Base-by-base conservation (phyloP, 2,329 filamentous ascomycete genomes). In the Aaosphaeria pasadenensis region DNA sequence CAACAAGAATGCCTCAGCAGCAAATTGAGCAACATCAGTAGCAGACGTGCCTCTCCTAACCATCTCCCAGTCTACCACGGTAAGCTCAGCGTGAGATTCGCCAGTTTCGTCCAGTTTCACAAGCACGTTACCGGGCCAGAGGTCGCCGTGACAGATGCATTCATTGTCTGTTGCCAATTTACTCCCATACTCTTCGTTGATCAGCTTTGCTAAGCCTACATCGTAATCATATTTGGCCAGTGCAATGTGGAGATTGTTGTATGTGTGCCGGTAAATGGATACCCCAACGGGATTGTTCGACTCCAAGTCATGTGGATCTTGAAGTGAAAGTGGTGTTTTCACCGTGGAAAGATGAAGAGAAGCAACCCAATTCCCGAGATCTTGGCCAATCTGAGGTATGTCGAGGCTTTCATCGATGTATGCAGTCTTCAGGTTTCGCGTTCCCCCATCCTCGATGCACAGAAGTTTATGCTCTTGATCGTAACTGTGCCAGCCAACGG, bases 51-150 rank as follows among this genome's bases (percentile, higher is more conserved):
- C 70, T 3, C 64, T 53, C 2, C 70, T 56, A 1, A 55, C 55
- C 44, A 67, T 64, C 43, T 71, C 67, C 67, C 67, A 73, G 39
- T 73, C 67, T 6, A 67, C 61, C 7, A 73, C 42, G 1, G 63
- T 71, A 5, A 71, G 42, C 4, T 52, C 44, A 4, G 46, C 30
- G 0, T 50, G 4, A 7, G 43, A 35, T 3, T 35, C 24, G 1
- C 24, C 11, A 7, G 44, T 28, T 11, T 17, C 39, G 6, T 48
- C 42, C 28, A 38, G 13, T 11, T 48, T 52, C 5, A 71, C 55
- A 6, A 71, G 51, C 1, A 72, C 55, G 30, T 72, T 72, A 0
- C 67, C 68, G 1, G 69, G 64, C 69, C 69, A 71, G 46, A 71
- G 71, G 43, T 72, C 68, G 24, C 70, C 70, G 42, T 71, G 67